Base-by-base conservation (phyloP, 495 filamentous ascomycete species). In the Trichocladium uniseriatum region DNA sequence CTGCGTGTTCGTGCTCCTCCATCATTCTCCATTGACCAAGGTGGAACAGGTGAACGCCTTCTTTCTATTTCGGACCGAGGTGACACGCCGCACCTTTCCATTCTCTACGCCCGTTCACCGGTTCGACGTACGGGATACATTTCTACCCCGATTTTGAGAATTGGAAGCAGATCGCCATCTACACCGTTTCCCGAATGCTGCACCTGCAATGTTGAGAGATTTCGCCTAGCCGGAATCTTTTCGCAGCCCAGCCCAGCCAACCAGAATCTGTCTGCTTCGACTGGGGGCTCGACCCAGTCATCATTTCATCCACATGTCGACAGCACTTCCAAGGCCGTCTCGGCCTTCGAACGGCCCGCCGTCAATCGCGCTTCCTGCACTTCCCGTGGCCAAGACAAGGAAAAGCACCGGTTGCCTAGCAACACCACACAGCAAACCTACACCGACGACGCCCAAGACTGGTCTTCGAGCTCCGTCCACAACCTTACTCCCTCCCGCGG, bases 331-430 rank as follows among this genome's bases (percentile, higher is more conserved):
- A n/a, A 74, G 76, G 63, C 74, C 81, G 16, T 71, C 79, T 24
- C 77, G 79, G 60, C 74, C 79, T 32, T 70, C 78, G 13, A 70
- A 80, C 49, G 79, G 76, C 50, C 81, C 85, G 19, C 80, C 84
- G 35, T 76, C 77, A 8, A 73, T 75, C 13, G 70, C 83, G 38
- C 70, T 89, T 35, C 84, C 87, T 5, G 78, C 84, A 3, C 71
- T 90, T 29, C 82, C 87, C 9, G 68, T 79, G 18, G 66, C 75
- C n/a, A 90, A 87, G 66, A 75, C 82, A 9, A 76, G 85, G 42
- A 86, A 80, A 56, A 83, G 75, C 59, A 73, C 65, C 1, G 67
- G 73, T 6, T 61, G 55, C 13, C 65, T 79, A 15, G 64, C 73
- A n/a, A 66, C 66, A 7, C 62, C 76, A 7, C 65, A 66, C 32